Percentiles rank a stretch among this genome's conserved stretches.
Evolutionary conservation across 768 basidiomycete genomes (phyloP).

Genomic region (Kwoniella europaea): DNA sequence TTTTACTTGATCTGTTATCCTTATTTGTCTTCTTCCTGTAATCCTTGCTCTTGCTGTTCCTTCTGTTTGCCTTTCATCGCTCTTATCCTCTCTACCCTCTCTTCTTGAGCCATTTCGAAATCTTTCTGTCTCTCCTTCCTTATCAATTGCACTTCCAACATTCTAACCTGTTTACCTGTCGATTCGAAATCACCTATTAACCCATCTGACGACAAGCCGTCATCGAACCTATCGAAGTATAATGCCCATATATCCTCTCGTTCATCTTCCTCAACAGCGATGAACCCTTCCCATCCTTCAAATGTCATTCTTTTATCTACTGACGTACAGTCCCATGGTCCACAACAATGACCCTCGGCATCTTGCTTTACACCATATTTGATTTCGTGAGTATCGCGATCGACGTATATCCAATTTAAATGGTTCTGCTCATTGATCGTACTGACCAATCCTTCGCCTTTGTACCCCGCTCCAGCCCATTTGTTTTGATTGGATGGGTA

Average conservation of each 20-base stretch:
- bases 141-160: slow-evolving; percentile 21
- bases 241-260: slow-evolving; percentile 24
- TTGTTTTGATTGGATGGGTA: slow-evolving; percentile 21
- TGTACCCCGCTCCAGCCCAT: slow-evolving; percentile 22
- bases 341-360: slow-evolving; percentile 8
- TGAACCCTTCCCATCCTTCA: slow-evolving; percentile 29
- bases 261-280: slow-evolving; percentile 18
- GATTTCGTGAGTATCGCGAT: slow-evolving; percentile 16
- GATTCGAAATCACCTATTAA: slow-evolving; percentile 13
- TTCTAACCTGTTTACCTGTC: slow-evolving; percentile 16
- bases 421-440: slow-evolving; percentile 21
- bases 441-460: slow-evolving; percentile 26
- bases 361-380: slow-evolving; percentile 18
- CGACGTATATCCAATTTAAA: slow-evolving; percentile 25
- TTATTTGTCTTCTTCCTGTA: slow-evolving; percentile 4
- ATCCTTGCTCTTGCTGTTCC: slow-evolving; percentile 13
- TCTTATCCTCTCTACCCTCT: slow-evolving; percentile 14
- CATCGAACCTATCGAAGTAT: slow-evolving; percentile 25
- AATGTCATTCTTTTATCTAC: slow-evolving; percentile 20
- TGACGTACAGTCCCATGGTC: slow-evolving; percentile 25
- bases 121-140: slow-evolving; percentile 14
- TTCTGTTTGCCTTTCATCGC: slow-evolving; percentile 16
- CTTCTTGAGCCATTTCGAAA: slow-evolving; percentile 15
- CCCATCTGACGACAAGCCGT: slow-evolving; percentile 17
- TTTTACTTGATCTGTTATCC: not conserved